Percentiles rank a stretch among this genome's conserved stretches.
Conservation (phyloP, 2,329 filamentous ascomycete genomes). For the Talaromyces sp. region DNA sequence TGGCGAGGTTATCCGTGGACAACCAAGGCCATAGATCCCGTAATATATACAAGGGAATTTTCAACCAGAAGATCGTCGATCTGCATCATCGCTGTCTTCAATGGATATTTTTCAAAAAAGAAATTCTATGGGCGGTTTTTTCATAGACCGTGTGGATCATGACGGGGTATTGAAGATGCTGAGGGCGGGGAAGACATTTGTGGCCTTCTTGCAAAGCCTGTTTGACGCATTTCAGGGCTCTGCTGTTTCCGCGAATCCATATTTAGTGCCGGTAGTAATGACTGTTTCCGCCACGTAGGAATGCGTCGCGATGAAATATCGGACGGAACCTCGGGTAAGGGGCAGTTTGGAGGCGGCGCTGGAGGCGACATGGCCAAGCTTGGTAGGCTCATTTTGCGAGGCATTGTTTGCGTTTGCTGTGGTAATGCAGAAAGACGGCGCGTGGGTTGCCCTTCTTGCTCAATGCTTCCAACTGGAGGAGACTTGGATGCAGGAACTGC, state of each 20-base stretch:
- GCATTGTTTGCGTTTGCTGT: constrained; percentile 7
- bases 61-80: neutral
- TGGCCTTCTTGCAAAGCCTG: neutral
- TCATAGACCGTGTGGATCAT: neutral
- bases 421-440: constrained; percentile 4
- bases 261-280: neutral
- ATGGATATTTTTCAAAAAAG: neutral
- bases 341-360: constrained; percentile 21
- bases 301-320: constrained; percentile 3
- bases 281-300: constrained; percentile 1
- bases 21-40: neutral
- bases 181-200: neutral
- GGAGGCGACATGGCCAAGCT: constrained; percentile 19
- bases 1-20: neutral
- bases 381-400: constrained; percentile 15
- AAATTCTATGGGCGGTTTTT: neutral
- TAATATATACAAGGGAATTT: neutral
- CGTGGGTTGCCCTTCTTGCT: neutral
- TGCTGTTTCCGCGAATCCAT: neutral
- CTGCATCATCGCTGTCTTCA: neutral
- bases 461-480: neutral
- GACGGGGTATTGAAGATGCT: neutral
- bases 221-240: neutral
- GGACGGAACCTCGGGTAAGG: constrained; percentile 19
- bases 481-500: neutral